phyloP scores from a whole-genome alignment of 139 green algal genomes.

The Coelastrella sp. region DNA sequence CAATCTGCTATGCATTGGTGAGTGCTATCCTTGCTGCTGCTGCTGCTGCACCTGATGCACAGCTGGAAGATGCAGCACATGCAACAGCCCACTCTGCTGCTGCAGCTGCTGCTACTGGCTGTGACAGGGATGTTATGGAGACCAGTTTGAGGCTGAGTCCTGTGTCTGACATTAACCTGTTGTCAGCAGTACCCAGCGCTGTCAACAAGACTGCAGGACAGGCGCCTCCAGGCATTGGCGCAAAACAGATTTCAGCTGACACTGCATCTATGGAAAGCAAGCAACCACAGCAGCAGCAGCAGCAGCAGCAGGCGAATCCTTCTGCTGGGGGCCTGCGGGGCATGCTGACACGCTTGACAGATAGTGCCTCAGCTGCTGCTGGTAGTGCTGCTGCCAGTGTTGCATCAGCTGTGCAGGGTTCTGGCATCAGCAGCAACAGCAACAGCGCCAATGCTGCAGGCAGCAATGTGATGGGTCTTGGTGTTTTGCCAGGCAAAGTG shows the following conservation, averaged over 20 bases:
- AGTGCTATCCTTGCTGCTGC: conserved; percentile 70
- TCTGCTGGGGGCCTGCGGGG: neutral
- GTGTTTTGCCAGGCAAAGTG: conserved; percentile 1
- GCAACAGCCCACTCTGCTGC: neutral
- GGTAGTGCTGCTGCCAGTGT: conserved; percentile 20
- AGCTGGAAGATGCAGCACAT: neutral
- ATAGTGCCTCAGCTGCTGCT: conserved; percentile 25
- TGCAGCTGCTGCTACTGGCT: neutral
- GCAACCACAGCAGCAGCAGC: conserved; percentile 22
- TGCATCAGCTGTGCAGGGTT: conserved; percentile 37
- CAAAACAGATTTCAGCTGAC: neutral
- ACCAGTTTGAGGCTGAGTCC: neutral
- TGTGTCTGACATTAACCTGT: neutral
- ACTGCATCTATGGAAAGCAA: neutral
- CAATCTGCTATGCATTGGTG: conserved; percentile 77
- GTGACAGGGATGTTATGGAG: neutral
- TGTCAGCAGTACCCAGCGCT: conserved; percentile 14
- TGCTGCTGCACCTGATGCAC: conserved; percentile 46
- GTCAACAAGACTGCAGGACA: neutral
- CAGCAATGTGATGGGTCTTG: neutral
- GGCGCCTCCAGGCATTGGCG: neutral
- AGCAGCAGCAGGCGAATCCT: neutral
- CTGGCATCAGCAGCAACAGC: conserved; percentile 9
- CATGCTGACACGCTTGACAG: conserved; percentile 14
- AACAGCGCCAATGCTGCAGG: conserved; percentile 16